Base-by-base conservation (phyloP, 495 filamentous ascomycete genomes). In the Neurospora pannonica region DNA sequence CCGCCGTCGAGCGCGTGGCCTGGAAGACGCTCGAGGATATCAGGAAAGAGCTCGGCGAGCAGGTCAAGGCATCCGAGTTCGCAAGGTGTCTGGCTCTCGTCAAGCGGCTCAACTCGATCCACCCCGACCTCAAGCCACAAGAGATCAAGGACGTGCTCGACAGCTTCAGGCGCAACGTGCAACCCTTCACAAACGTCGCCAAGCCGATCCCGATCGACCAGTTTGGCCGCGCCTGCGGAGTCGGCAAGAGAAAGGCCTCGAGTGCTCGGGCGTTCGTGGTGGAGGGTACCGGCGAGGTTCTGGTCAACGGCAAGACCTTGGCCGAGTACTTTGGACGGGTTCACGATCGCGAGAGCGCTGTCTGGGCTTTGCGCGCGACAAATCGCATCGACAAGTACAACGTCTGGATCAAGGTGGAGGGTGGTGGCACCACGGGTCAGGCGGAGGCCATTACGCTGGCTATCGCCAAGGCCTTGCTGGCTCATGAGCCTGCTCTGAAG, bases 351-450 rank as follows among this genome's bases (percentile, higher is more conserved):
- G 97, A 98, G 84, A 98, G 94, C 78, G 96, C 92, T 1, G 84
- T 97, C 10, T 98, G 95, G 95, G 89, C 97, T 5, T 81, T 98
- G 77, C 91, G 94, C 75, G 88, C 89, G 69, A 95, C 94, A 39
- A 84, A 90, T n/a, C 86, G 96, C 72, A 80, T 97, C 73, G 94
- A 97, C 83, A 98, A 97, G 83, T 99, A 99, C 84, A 99, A 99
- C 80, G 93, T 97, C 15, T 99, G 92, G 92, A 93, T 90, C 71
- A 85, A 90, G 13, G 92, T 94, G 4, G 85, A 84, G 46, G 96
- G 96, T 42, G 96, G 96, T 73, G 96, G 96, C 76, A 90, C 90
- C 34, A 99, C 96, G 11, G 96, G 96, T 4, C 96, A 99, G 83
- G 97, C 96, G 11, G 96, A 98, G 84, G 94, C 96, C 34, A 88